Evolutionary conservation across 768 basidiomycete species (phyloP).

Genomic region (Xerocomus spinulosus): DNA sequence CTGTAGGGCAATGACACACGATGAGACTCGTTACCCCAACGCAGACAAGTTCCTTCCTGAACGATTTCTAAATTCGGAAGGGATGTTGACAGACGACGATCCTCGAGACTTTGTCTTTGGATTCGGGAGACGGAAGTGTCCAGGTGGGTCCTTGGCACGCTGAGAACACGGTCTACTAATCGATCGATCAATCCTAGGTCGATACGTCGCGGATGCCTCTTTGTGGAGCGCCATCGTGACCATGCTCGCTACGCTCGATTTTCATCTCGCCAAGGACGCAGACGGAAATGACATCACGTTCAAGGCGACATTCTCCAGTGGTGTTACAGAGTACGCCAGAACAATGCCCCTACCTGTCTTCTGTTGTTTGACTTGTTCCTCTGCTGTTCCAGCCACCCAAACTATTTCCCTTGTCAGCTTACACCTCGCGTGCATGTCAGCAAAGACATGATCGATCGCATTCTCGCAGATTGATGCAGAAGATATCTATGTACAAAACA

Average conservation of each 20-base stretch:
- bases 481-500: too few species aligned
- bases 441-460: not conserved
- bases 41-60: conserved; percentile 11
- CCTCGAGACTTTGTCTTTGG: conserved; percentile 8
- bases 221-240: conserved; percentile 7
- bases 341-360: too few species aligned
- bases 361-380: too few species aligned
- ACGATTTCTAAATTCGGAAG: conserved; percentile 9
- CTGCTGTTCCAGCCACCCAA: not conserved
- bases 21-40: conserved; percentile 11
- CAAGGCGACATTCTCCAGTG: conserved; percentile 1
- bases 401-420: not conserved
- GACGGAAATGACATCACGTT: conserved; percentile 10
- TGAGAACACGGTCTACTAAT: too few species aligned
- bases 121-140: conserved; percentile 3
- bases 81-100: conserved; percentile 8
- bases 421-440: not conserved
- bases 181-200: not conserved
- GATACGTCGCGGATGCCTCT: conserved; percentile 5
- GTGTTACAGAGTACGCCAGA: not conserved
- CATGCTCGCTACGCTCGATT: conserved; percentile 8
- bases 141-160: not conserved
- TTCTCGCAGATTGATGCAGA: not conserved
- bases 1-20: conserved; percentile 9
- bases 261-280: conserved; percentile 2